Base-by-base conservation (phyloP, 441 rosid species). In the Aquilaria agallochum region DNA sequence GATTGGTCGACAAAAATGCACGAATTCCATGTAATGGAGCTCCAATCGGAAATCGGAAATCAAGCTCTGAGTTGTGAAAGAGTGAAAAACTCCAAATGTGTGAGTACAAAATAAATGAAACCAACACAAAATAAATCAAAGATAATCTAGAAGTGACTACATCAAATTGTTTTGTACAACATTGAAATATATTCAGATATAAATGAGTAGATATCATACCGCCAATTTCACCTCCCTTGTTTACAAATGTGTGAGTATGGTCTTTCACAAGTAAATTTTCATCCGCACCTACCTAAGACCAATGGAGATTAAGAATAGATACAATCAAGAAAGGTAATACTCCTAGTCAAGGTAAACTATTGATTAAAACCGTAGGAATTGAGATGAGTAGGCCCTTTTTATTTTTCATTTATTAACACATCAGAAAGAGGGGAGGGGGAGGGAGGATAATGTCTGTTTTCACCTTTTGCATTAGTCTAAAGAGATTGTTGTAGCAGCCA, bases 401-500 rank as follows among this genome's bases (percentile, higher is more conserved):
- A 20, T 20, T 20, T 20, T 20, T 20, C 27, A 20, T 20, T 20
- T 20, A 20, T 20, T 20, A 20, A 20, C 27, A 20, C 27, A 1
- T 20, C 27, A 20, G 27, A 20, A 20, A 20, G 27, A 20, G 1
- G 27, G 27, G 27, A 20, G 27, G 27, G 27, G 27, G 27, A 20
- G 27, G 27, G 27, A 20, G 27, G 45, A 40, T 40, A 10, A 8
- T 5, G 45, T 40, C 45, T 40, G 45, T 40, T 5, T 53, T 75
- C 67, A 95, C 97, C 95, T 92, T 95, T 79, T 92, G 92, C 96
- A 95, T 80, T 77, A 91, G 77, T 11, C 99, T 97, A 63, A 91
- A 95, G 65, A 95, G 96, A 80, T 95, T 95, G 75, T 82, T 95
- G 74, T 95, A 95, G 85, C 99, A 95, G 34, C 99, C 99, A 55